phyloP scores from a whole-genome alignment of 495 filamentous ascomycete genomes.

The Talaromyces borbonicus region DNA sequence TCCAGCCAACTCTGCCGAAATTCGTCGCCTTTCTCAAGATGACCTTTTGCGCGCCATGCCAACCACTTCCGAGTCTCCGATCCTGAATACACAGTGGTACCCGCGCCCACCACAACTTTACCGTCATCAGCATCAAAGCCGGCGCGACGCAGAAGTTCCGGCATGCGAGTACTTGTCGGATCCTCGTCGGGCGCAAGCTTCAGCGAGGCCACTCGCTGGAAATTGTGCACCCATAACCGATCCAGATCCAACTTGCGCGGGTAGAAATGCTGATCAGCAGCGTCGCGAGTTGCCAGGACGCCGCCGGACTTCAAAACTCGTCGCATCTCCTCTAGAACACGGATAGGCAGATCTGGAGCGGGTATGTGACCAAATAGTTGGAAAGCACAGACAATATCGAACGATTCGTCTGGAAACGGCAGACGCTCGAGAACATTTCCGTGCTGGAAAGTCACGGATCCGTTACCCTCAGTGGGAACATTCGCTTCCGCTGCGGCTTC shows the following conservation, averaged over 20 bases:
- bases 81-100: conserved; percentile 17
- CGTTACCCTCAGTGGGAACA: not conserved
- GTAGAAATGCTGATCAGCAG: conserved; percentile 25
- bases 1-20: conserved; percentile 28
- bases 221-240: conserved; percentile 21
- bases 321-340: conserved; percentile 29
- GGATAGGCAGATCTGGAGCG: conserved; percentile 14
- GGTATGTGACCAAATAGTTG: conserved; percentile 38
- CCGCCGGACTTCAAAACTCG: conserved; percentile 35
- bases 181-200: conserved; percentile 14
- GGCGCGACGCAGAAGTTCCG: conserved; percentile 17
- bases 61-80: conserved; percentile 20
- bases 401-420: conserved; percentile 27
- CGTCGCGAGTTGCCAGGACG: conserved; percentile 33
- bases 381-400: conserved; percentile 40
- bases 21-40: conserved; percentile 22
- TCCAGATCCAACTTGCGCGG: conserved; percentile 21
- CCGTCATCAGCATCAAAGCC: conserved; percentile 25
- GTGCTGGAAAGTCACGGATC: conserved; percentile 4
- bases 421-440: conserved; percentile 16
- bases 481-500: conserved; percentile 11
- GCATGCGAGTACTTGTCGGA: conserved; percentile 19
- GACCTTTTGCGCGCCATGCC: conserved; percentile 17
- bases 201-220: conserved; percentile 8
- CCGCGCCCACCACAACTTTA: conserved; percentile 21